Base-by-base conservation (phyloP, 345 rosid genomes). In the Pistacia integerrima region DNA sequence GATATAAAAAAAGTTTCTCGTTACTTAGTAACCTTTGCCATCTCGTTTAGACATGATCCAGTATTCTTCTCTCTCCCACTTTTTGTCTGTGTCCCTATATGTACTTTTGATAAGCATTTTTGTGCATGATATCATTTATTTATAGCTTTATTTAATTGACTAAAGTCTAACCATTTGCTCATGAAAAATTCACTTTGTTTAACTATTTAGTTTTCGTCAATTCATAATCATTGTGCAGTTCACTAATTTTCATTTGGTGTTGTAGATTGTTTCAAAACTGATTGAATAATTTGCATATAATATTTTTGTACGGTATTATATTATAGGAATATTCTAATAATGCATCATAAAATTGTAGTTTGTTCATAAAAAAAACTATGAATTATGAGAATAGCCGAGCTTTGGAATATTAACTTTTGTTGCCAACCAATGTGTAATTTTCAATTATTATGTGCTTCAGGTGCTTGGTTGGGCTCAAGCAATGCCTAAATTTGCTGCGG, bases 401-500 rank as follows among this genome's bases (percentile, higher is more conserved):
- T 60, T 51, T 38, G 41, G 36, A 71, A 57, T 38, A 58, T 35
- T 70, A 56, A 22, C 17, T 33, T 16, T 44, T 59, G 14, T 59
- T 14, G n/a, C 28, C 55, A 25, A 46, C 17, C 17, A 20, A 20
- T 44, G 16, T 44, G 25, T 44, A 49, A 73, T 61, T 52, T 25
- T 54, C 20, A 59, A 67, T 74, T 72, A 67, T 72, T 64, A 67
- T 66, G 62, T 81, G 48, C 67, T 81, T 36, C 69, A 96, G 99
- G 95, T 96, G 78, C 90, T 94, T 78, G 98, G 97, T 76, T 96
- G 99, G 99, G 99, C 99, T 79, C 98, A 96, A 88, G 97, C 98
- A 67, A 90, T 96, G 98, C 99, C 99, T 61, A 96, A 93, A 86
- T 96, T 96, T 92, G 85, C 99, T 80, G 79, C 89, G 36, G 99